These are phyloP conservation scores for Gastrodia elata DNA, from an alignment of 106 monocot species.

Conservation along the genomic window DNA sequence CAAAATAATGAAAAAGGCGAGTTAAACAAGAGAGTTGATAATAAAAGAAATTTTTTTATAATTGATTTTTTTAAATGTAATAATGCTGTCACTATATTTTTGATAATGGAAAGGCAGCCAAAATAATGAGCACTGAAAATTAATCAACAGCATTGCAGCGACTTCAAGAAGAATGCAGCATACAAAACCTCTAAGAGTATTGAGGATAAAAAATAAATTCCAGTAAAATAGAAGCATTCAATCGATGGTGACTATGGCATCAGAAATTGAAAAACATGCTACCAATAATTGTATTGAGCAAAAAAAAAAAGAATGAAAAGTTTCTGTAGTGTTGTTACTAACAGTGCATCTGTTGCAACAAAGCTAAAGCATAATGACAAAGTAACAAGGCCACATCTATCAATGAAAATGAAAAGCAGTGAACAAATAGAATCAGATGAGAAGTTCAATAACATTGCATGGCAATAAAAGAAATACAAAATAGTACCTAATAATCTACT, in stretches of 20 bases:
- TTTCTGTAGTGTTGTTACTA: background rate
- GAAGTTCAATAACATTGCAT: background rate
- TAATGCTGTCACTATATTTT: background rate
- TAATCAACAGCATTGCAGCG: background rate
- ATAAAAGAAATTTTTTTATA: background rate
- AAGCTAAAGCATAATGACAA: background rate
- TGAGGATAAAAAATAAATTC: background rate
- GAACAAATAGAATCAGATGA: background rate
- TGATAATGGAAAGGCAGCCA: background rate
- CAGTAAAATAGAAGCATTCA: background rate
- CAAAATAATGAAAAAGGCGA: background rate
- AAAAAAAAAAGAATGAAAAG: background rate
- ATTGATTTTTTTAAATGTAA: background rate
- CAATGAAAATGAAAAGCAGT: background rate
- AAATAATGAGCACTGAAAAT: background rate
- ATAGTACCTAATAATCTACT: background rate
- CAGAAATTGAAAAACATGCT: background rate
- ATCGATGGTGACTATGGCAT: background rate
- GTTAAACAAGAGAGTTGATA: background rate
- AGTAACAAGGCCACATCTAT: background rate
- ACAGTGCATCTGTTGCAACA: background rate
- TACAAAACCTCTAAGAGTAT: background rate
- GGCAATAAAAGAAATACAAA: background rate
- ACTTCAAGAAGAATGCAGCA: background rate
- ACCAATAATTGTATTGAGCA: background rate